Evolutionary conservation across 2,329 filamentous ascomycete species (phyloP).

Genomic region (Trichoderma koningii): DNA sequence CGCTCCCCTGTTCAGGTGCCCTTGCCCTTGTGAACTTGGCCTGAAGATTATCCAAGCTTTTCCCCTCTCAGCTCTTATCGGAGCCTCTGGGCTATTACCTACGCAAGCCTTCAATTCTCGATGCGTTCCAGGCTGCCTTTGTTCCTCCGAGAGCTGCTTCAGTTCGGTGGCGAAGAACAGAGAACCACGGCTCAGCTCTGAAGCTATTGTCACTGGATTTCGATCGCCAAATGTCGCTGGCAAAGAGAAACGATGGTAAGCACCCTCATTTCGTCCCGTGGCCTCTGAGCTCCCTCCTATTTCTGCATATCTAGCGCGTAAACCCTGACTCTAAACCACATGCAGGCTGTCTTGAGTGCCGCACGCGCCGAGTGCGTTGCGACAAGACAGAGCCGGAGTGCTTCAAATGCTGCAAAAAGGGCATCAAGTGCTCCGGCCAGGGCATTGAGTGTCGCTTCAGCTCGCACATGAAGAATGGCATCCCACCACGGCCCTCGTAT

Average conservation of each 20-base stretch:
- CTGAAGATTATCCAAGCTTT: not conserved
- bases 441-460: slow-evolving; percentile 22
- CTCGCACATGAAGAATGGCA: slow-evolving; percentile 19
- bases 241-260: slow-evolving; percentile 24
- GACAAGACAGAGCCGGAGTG: slow-evolving; percentile 22
- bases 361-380: slow-evolving; percentile 24
- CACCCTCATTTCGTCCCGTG: not conserved
- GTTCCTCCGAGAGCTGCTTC: not conserved
- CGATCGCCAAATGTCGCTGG: slow-evolving; percentile 9
- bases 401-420: slow-evolving; percentile 25
- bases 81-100: not conserved
- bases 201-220: not conserved
- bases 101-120: not conserved
- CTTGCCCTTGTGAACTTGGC: not conserved
- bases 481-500: not conserved
- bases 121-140: too few relatives aligned
- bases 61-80: not conserved
- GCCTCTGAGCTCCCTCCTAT: too few relatives aligned
- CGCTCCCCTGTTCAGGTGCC: slow-evolving; percentile 5
- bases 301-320: not conserved
- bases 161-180: not conserved
- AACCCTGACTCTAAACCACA: slow-evolving; percentile 1
- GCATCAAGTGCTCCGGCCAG: slow-evolving; percentile 20
- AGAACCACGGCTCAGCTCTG: not conserved
- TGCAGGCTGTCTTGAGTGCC: slow-evolving; percentile 21